Conservation (phyloP, 176 grass and related monocot genomes). For the Carex parvula region DNA sequence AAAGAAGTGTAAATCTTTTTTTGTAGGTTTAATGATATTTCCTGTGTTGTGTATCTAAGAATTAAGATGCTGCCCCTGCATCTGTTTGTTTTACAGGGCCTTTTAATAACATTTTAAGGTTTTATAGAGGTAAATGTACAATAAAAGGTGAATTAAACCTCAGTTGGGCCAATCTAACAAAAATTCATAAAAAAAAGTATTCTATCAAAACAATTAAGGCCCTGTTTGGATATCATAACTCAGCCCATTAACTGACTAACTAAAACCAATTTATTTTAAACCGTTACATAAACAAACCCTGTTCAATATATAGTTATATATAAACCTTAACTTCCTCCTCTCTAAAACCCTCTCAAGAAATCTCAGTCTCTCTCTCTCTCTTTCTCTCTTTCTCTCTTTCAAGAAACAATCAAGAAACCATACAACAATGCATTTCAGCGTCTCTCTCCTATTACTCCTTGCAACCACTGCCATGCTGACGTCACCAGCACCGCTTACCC, state of each 20-base stretch:
- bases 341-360: too few relatives aligned
- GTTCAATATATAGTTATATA: too few relatives aligned
- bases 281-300: background rate
- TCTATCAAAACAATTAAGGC: too few relatives aligned
- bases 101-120: background rate
- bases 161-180: too few relatives aligned
- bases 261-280: background rate
- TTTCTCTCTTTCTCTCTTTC: background rate
- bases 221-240: background rate
- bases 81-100: background rate
- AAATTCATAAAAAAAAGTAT: too few relatives aligned
- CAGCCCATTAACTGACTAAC: slow-evolving; percentile 1
- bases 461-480: background rate
- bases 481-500: background rate
- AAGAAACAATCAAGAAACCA: slow-evolving; percentile 19
- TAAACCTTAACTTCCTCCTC: background rate
- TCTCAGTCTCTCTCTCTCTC: background rate
- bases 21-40: too few relatives aligned
- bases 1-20: too few relatives aligned
- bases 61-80: background rate
- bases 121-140: background rate
- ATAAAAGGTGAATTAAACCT: background rate
- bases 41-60: too few relatives aligned
- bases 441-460: slow-evolving; percentile 17
- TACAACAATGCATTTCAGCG: background rate